phyloP scores from a whole-genome alignment of 2,329 filamentous ascomycete genomes.

The Hymenoscyphus scutula region DNA sequence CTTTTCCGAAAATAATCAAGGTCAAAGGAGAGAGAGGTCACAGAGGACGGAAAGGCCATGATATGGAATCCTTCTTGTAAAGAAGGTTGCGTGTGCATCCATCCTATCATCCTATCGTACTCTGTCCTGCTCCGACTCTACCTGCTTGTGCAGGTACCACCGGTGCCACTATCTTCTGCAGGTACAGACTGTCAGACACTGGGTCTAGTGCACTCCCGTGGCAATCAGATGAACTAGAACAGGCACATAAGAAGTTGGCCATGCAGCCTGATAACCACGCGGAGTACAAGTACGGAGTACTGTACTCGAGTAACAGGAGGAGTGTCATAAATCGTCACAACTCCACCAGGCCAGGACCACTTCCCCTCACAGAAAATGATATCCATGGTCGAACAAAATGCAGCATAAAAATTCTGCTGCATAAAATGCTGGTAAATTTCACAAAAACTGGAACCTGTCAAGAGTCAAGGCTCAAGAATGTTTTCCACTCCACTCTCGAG shows the following conservation, averaged over 20 bases:
- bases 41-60: no score
- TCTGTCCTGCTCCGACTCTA: no score
- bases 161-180: background rate
- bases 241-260: background rate
- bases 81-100: no score
- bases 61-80: no score
- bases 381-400: constrained; percentile 10
- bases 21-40: no score
- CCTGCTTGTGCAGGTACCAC: background rate
- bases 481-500: background rate
- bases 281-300: background rate
- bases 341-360: background rate
- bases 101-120: no score
- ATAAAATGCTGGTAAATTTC: constrained; percentile 12
- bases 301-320: background rate
- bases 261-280: background rate
- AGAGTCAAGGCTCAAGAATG: background rate
- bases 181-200: no score
- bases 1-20: no score
- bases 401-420: constrained; percentile 20
- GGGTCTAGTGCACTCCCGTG: constrained; percentile 2
- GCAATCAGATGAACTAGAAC: background rate
- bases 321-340: constrained; percentile 3
- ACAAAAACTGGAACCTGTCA: background rate
- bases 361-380: background rate